phyloP scores from a whole-genome alignment of 2,329 filamentous ascomycete species.

The Lithohypha guttulata region DNA sequence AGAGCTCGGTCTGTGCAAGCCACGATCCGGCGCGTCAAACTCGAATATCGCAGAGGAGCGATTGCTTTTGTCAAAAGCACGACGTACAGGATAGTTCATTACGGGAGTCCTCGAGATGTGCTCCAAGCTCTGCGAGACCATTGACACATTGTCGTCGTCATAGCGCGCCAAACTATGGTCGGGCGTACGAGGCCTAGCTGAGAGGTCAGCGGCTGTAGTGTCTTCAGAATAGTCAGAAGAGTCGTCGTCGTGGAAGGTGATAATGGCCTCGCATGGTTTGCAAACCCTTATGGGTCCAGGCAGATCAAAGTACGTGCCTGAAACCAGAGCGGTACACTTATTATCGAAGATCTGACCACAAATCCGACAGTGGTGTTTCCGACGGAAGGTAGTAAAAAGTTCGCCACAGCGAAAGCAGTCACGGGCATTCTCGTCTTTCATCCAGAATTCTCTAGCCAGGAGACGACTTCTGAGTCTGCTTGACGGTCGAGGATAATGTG shows the following conservation, averaged over 20 bases:
- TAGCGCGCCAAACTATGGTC: conserved; percentile 21
- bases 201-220: conserved; percentile 25
- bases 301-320: conserved; percentile 78
- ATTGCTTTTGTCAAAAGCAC: conserved; percentile 63
- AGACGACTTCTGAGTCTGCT: conserved; percentile 72
- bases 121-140: conserved; percentile 37
- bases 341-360: conserved; percentile 99
- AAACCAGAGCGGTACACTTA: conserved; percentile 86
- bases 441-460: conserved; percentile 93
- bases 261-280: conserved; percentile 82
- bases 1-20: conserved; percentile 77
- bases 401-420: conserved; percentile 91
- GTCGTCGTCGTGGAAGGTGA: conserved; percentile 79
- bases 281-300: conserved; percentile 77
- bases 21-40: conserved; percentile 63
- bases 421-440: conserved; percentile 96
- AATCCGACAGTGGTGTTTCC: conserved; percentile 89
- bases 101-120: conserved; percentile 44
- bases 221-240: conserved; percentile 81
- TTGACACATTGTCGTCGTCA: conserved; percentile 37
- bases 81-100: conserved; percentile 54
- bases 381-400: conserved; percentile 81
- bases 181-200: conserved; percentile 19
- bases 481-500: conserved; percentile 42
- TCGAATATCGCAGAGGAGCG: conserved; percentile 82